A percentile compares a stretch with the other conserved stretches of the same genome.
Conservation (phyloP, 1,284 basidiomycete species). For the Xanthoconium separans region DNA sequence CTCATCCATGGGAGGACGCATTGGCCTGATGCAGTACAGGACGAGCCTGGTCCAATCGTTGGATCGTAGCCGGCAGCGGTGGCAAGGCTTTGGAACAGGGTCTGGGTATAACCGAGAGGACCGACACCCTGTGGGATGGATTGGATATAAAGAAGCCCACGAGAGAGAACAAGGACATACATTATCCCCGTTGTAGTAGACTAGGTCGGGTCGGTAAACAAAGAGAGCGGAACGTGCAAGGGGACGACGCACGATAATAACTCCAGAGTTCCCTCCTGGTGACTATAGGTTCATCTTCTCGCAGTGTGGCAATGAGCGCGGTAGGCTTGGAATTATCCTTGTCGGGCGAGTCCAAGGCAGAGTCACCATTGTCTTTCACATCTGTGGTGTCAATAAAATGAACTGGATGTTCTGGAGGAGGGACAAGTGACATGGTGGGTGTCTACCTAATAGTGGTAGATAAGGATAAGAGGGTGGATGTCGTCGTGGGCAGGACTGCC, state of each 20-base stretch:
- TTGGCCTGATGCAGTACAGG: slow-evolving; percentile 63
- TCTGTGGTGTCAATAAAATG: slow-evolving; percentile 1
- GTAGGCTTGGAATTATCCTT: slow-evolving; percentile 2
- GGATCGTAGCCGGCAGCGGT: slow-evolving; percentile 70
- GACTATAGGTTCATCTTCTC: slow-evolving; percentile 53
- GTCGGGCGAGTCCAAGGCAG: background rate
- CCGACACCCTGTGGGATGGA: slow-evolving; percentile 51
- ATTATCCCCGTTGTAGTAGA: slow-evolving; percentile 73
- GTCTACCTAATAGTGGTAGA: background rate
- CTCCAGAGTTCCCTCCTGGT: slow-evolving; percentile 67
- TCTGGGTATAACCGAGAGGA: slow-evolving; percentile 61
- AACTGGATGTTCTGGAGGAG: background rate
- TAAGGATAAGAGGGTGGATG: no score
- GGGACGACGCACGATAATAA: slow-evolving; percentile 53
- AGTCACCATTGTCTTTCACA: background rate
- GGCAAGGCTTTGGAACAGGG: slow-evolving; percentile 71
- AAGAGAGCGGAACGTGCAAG: slow-evolving; percentile 19
- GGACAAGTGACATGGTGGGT: slow-evolving; percentile 14
- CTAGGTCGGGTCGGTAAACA: slow-evolving; percentile 31
- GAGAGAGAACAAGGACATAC: slow-evolving; percentile 33
- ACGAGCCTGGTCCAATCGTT: slow-evolving; percentile 60
- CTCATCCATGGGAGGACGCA: slow-evolving; percentile 74
- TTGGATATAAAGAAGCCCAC: background rate
- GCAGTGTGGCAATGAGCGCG: slow-evolving; percentile 35
- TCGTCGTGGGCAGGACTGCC: no score